These are phyloP conservation scores for Leptographium wingfieldii DNA, from an alignment of 2,329 filamentous ascomycete species.

Conservation along the genomic window DNA sequence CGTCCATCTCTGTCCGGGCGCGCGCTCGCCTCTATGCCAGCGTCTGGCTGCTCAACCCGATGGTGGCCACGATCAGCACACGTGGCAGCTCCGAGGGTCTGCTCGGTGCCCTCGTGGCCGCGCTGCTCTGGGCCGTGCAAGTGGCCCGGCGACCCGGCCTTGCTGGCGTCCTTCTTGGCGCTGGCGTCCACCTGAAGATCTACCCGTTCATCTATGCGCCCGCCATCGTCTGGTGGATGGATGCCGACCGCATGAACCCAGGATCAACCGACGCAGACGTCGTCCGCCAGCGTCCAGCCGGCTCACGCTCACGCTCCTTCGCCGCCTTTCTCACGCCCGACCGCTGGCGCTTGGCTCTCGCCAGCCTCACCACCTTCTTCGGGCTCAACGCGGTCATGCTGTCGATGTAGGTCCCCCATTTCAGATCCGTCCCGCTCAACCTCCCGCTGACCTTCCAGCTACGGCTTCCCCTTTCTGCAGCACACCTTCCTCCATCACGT, in stretches of 20 bases:
- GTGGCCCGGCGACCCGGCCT: conserved; percentile 47
- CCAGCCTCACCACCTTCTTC: conserved; percentile 62
- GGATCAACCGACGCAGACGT: background rate
- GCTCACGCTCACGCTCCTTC: conserved; percentile 6
- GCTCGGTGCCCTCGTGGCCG: conserved; percentile 72
- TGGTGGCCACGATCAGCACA: conserved; percentile 96
- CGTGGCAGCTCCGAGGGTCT: conserved; percentile 88
- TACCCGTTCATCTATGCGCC: conserved; percentile 94
- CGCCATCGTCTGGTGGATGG: conserved; percentile 71
- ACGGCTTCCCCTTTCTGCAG: conserved; percentile 68
- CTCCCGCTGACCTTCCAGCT: conserved; percentile 31
- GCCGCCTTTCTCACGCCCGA: conserved; percentile 36
- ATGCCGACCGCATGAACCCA: conserved; percentile 32
- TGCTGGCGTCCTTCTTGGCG: conserved; percentile 63
- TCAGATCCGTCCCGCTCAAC: too few species aligned
- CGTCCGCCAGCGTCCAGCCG: background rate
- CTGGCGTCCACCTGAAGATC: conserved; percentile 94
- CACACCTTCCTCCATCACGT: conserved; percentile 93
- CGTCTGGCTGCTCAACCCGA: conserved; percentile 92
- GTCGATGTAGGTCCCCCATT: conserved; percentile 36
- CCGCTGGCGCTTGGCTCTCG: conserved; percentile 44
- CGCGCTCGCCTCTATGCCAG: conserved; percentile 63
- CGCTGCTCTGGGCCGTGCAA: conserved; percentile 65
- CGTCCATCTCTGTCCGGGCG: conserved; percentile 12
- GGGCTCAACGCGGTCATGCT: conserved; percentile 72